phyloP scores from a whole-genome alignment of 139 green algal species.

The Chlorella sp. region DNA sequence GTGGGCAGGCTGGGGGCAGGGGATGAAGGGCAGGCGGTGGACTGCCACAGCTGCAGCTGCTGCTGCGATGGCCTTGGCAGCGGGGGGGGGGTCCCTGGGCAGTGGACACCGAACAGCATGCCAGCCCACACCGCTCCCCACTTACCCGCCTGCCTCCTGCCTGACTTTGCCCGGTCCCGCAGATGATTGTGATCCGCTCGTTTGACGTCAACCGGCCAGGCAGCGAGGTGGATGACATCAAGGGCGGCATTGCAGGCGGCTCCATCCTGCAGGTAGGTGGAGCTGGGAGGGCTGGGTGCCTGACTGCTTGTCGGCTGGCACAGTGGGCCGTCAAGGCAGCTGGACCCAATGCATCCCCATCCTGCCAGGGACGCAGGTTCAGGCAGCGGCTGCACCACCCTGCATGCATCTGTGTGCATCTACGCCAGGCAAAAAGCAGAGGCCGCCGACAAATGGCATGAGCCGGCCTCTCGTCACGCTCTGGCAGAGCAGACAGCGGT shows the following conservation, averaged over 20 bases:
- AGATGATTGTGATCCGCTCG: slow-evolving; percentile 99
- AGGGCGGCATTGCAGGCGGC: slow-evolving; percentile 97
- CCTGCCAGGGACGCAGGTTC: too few relatives aligned
- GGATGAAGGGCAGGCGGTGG: too few relatives aligned
- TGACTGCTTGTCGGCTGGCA: too few relatives aligned
- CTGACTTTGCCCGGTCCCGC: slow-evolving; percentile 25
- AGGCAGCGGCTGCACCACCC: not conserved
- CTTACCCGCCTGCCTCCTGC: too few relatives aligned
- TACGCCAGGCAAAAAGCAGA: slow-evolving; percentile 56
- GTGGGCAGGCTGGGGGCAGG: too few relatives aligned
- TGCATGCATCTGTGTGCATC: not conserved
- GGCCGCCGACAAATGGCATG: slow-evolving; percentile 47
- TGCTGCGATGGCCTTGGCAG: too few relatives aligned
- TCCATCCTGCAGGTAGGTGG: slow-evolving; percentile 91
- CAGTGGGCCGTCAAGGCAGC: too few relatives aligned
- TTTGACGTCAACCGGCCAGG: slow-evolving; percentile 99
- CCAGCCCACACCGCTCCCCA: too few relatives aligned
- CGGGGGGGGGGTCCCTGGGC: too few relatives aligned
- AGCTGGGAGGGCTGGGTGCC: not conserved
- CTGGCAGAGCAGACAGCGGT: slow-evolving; percentile 36
- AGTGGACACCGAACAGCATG: too few relatives aligned
- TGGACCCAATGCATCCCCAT: too few relatives aligned
- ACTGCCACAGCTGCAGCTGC: too few relatives aligned
- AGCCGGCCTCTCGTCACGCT: slow-evolving; percentile 53
- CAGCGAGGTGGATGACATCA: slow-evolving; percentile 95